A percentile compares a stretch with the other conserved stretches of the same genome.
phyloP scores from a whole-genome alignment of 2,329 filamentous ascomycete genomes.

The Bertia moriformis region DNA sequence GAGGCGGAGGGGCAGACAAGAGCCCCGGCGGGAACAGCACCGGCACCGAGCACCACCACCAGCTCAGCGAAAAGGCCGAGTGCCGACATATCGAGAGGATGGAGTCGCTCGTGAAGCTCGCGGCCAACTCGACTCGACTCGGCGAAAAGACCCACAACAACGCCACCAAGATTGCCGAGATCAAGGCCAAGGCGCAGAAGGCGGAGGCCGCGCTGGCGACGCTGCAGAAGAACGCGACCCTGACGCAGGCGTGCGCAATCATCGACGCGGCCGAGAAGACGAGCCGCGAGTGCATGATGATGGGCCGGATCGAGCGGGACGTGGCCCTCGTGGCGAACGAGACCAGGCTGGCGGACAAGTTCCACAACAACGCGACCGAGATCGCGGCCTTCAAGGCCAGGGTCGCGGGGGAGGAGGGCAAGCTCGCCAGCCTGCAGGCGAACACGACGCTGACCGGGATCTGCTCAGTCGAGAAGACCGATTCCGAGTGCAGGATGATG shows the following conservation, averaged over 20 bases:
- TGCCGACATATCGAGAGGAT: constrained; percentile 16
- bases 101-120: constrained; percentile 13
- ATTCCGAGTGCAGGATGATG: constrained; percentile 7
- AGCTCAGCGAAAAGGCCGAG: constrained; percentile 3
- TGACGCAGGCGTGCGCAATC: constrained; percentile 16
- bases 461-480: constrained; percentile 8
- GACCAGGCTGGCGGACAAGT: constrained; percentile 7
- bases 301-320: constrained; percentile 11
- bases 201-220: constrained; percentile 12
- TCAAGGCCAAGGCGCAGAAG: constrained; percentile 19
- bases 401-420: constrained; percentile 6
- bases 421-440: constrained; percentile 9
- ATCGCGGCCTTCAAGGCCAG: constrained; percentile 11
- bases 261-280: constrained; percentile 14
- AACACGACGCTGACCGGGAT: constrained; percentile 10
- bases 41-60: not conserved
- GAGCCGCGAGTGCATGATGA: constrained; percentile 12
- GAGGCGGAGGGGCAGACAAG: too few relatives aligned
- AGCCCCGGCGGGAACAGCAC: not conserved
- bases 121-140: constrained; percentile 19
- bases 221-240: constrained; percentile 18
- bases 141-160: constrained; percentile 16
- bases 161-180: constrained; percentile 16
- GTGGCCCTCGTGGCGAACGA: constrained; percentile 10
- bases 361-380: constrained; percentile 14